phyloP scores from a whole-genome alignment of 179 eudicot genomes.

The Actinidia polygama region DNA sequence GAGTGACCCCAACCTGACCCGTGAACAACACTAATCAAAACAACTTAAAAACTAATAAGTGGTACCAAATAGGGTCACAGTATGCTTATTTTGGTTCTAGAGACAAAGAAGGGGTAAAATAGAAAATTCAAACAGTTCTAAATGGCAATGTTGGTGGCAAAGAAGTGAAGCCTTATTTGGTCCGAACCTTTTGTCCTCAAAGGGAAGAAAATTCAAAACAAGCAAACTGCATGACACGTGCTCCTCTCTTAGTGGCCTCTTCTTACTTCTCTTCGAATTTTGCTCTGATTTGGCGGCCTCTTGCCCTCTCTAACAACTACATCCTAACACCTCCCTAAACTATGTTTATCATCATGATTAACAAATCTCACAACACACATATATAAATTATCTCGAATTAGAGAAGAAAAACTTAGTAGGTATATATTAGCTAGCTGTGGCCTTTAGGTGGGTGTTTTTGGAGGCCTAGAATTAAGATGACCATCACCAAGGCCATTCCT shows the following conservation, averaged over 20 bases:
- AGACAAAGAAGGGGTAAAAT: neutral
- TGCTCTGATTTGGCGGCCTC: slow-evolving; percentile 15
- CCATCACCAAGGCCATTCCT: slow-evolving; percentile 40
- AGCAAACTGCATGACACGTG: slow-evolving; percentile 34
- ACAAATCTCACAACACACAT: neutral
- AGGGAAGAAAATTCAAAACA: slow-evolving; percentile 25
- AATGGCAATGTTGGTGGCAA: neutral
- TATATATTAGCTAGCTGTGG: no score
- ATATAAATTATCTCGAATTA: neutral
- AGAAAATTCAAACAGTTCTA: neutral
- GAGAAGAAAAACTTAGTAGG: no score
- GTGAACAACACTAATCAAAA: no score
- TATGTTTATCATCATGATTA: neutral
- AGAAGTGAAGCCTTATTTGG: slow-evolving; percentile 7
- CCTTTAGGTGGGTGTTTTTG: neutral
- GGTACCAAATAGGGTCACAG: no score
- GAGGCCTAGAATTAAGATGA: neutral
- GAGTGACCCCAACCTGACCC: no score
- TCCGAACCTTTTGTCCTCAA: slow-evolving; percentile 32
- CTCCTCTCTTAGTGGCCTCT: slow-evolving; percentile 26
- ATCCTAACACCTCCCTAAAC: neutral
- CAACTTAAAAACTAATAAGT: no score
- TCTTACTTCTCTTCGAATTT: slow-evolving; percentile 25
- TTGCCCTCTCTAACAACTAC: slow-evolving; percentile 28
- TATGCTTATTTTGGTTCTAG: neutral